phyloP scores from a whole-genome alignment of 768 basidiomycete species.

The Phlebiopsis flavidoalba region DNA sequence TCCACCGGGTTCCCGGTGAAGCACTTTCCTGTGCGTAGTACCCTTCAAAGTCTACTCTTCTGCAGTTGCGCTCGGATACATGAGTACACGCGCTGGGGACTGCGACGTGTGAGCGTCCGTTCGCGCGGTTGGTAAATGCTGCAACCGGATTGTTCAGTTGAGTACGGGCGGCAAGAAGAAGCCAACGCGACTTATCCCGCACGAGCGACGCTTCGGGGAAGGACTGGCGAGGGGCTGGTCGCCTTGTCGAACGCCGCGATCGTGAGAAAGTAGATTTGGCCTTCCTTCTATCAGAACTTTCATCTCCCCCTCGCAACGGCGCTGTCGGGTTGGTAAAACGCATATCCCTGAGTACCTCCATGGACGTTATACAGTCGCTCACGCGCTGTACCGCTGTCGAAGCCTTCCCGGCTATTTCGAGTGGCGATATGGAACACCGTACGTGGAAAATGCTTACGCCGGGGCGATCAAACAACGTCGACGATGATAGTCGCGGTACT shows the following conservation, averaged over 20 bases:
- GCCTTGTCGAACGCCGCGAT: conserved; percentile 11
- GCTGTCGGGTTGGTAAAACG: not conserved
- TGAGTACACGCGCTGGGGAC: no score
- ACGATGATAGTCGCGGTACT: no score
- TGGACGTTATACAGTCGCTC: conserved; percentile 27
- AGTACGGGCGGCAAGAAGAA: not conserved
- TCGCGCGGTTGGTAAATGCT: no score
- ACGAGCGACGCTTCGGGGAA: not conserved
- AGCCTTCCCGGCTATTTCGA: not conserved
- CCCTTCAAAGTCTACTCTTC: no score
- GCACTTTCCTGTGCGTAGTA: no score
- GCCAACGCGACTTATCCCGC: not conserved
- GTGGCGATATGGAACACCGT: not conserved
- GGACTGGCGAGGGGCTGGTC: conserved; percentile 3
- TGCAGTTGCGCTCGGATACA: no score
- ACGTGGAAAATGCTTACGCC: conserved; percentile 18
- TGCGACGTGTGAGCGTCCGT: no score
- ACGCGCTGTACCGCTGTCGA: conserved; percentile 10
- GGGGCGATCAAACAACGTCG: conserved; percentile 15
- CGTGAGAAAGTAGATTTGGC: not conserved
- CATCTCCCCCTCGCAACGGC: no score
- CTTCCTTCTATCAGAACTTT: conserved; percentile 15
- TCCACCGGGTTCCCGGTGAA: no score
- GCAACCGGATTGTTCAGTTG: no score
- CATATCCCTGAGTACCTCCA: conserved; percentile 27